phyloP scores from a whole-genome alignment of 1,284 basidiomycete species.

The Boletus semigastroideus region DNA sequence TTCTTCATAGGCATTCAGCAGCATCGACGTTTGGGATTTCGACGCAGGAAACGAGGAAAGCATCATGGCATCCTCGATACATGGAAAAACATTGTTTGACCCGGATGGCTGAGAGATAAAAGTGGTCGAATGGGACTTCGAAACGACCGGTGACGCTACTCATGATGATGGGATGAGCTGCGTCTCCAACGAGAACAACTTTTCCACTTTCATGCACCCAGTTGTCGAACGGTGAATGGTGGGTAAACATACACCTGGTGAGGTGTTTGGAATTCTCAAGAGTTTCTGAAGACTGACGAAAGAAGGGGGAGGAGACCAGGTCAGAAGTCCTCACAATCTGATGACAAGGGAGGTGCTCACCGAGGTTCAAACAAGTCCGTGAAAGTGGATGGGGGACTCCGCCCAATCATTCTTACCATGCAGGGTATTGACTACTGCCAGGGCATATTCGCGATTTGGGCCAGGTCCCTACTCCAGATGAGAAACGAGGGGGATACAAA shows the following conservation, averaged over 20 bases:
- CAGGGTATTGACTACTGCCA: conserved; percentile 31
- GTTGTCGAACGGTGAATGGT: conserved; percentile 39
- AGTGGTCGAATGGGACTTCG: not conserved
- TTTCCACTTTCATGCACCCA: conserved; percentile 49
- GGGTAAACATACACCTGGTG: conserved; percentile 36
- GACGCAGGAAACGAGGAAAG: conserved; percentile 46
- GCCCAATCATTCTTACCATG: conserved; percentile 27
- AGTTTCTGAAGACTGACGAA: conserved; percentile 39
- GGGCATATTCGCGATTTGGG: conserved; percentile 29
- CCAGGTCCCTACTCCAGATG: conserved; percentile 24
- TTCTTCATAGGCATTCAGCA: conserved; percentile 51
- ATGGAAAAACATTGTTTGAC: conserved; percentile 37
- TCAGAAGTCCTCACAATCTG: not conserved
- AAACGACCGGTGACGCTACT: conserved; percentile 6
- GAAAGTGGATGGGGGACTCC: conserved; percentile 26
- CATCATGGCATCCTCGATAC: conserved; percentile 53
- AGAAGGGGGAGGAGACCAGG: not conserved
- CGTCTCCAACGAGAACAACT: conserved; percentile 50
- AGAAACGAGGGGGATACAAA: not conserved
- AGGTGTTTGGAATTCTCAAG: conserved; percentile 37
- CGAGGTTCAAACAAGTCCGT: conserved; percentile 37
- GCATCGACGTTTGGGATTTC: conserved; percentile 40
- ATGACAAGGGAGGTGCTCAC: conserved; percentile 15
- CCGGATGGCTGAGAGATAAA: conserved; percentile 35
- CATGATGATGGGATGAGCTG: conserved; percentile 51